Evolutionary conservation across 108 stramenopile genomes (phyloP).

Genomic region (Cyclotella distinguenda): DNA sequence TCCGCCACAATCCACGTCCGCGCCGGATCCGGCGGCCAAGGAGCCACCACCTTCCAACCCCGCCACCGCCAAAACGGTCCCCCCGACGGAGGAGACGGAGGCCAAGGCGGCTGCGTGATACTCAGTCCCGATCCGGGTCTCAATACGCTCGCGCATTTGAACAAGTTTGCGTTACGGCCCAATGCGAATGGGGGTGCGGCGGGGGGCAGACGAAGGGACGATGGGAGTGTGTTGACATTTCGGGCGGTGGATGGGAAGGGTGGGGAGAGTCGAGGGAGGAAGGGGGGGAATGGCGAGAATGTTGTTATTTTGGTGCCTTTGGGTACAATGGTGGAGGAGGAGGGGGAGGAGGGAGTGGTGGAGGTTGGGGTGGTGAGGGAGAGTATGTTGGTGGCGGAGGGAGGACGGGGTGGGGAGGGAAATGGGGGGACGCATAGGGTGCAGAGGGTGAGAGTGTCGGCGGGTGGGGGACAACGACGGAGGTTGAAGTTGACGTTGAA

Average conservation of each 20-base stretch:
- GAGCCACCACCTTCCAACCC: constrained; percentile 76
- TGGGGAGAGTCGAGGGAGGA: constrained; percentile 76
- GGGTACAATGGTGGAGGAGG: constrained; percentile 92
- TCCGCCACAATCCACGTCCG: constrained; percentile 79
- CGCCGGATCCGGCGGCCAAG: constrained; percentile 87
- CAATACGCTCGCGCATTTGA: constrained; percentile 87
- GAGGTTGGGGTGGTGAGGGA: constrained; percentile 21
- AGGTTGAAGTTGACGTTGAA: constrained; percentile 87
- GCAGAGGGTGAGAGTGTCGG: constrained; percentile 53
- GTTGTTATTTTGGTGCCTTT: constrained; percentile 83
- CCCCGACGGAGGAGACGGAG: constrained; percentile 94
- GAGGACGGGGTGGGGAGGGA: constrained; percentile 49
- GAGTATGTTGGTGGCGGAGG: constrained; percentile 8
- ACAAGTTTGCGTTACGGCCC: constrained; percentile 66
- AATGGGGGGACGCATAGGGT: constrained; percentile 72
- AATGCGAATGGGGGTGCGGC: constrained; percentile 85
- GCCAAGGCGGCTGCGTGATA: constrained; percentile 88
- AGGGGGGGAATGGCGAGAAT: constrained; percentile 76
- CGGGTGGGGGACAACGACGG: constrained; percentile 76
- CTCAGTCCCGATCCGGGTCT: constrained; percentile 77
- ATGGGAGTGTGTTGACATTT: constrained; percentile 52
- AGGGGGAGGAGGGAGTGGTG: constrained; percentile 14
- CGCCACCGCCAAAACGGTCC: constrained; percentile 74
- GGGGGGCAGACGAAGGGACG: constrained; percentile 40
- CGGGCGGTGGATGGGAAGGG: constrained; percentile 83